These are phyloP conservation scores for Henckelia pumila DNA, from an alignment of 257 asterid species.

Conservation along the genomic window DNA sequence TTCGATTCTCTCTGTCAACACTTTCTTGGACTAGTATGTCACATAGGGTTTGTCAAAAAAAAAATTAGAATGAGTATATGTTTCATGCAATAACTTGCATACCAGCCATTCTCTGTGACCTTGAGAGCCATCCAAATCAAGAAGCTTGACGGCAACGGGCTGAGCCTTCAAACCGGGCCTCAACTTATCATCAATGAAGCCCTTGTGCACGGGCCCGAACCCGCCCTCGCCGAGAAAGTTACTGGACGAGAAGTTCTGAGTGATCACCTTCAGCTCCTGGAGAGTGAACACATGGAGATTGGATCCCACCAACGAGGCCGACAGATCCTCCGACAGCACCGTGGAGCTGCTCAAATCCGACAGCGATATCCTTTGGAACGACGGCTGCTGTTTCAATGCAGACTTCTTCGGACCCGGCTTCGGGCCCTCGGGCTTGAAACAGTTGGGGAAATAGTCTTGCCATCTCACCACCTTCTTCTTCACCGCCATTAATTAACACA, in stretches of 20 bases:
- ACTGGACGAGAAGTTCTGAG: constrained; percentile 66
- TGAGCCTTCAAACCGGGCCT: constrained; percentile 86
- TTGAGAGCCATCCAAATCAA: constrained; percentile 85
- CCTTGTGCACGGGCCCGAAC: constrained; percentile 95
- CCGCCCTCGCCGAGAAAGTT: constrained; percentile 93
- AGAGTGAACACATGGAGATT: constrained; percentile 65
- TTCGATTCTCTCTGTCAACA: no score
- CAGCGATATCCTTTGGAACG: constrained; percentile 54
- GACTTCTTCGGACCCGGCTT: constrained; percentile 28
- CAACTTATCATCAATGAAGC: constrained; percentile 81
- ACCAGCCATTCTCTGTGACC: constrained; percentile 99
- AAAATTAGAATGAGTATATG: no score
- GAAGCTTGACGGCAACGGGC: constrained; percentile 92
- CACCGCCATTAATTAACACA: constrained; percentile 30
- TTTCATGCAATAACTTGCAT: no score
- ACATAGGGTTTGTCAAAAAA: no score
- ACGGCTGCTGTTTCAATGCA: constrained; percentile 29
- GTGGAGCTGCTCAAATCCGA: constrained; percentile 61
- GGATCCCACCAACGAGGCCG: constrained; percentile 73
- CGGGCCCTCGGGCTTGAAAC: constrained; percentile 39
- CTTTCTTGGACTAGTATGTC: no score
- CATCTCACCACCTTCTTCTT: constrained; percentile 51
- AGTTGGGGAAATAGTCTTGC: constrained; percentile 51
- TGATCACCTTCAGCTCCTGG: constrained; percentile 76
- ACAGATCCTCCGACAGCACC: constrained; percentile 59